phyloP scores from a whole-genome alignment of 2,329 filamentous ascomycete species.

The Colletotrichum sp. region DNA sequence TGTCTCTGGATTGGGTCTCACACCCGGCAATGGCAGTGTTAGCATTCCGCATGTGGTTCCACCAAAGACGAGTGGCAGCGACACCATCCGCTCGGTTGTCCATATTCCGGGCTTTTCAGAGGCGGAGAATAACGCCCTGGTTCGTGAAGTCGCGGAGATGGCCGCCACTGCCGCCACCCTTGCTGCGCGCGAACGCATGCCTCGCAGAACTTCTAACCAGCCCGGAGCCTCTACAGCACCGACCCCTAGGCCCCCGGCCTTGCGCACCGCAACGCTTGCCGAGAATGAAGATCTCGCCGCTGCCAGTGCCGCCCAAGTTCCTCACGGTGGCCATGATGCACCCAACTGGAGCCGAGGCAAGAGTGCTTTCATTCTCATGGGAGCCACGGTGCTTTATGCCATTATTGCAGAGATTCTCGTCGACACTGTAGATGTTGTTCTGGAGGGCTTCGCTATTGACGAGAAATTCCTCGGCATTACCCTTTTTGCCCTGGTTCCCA shows the following conservation, averaged over 20 bases:
- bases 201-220: conserved; percentile 41
- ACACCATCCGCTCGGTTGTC: conserved; percentile 46
- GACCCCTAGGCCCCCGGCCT: conserved; percentile 48
- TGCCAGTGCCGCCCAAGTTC: conserved; percentile 30
- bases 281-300: conserved; percentile 51
- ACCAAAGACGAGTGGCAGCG: conserved; percentile 61
- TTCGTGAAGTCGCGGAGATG: conserved; percentile 90
- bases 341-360: conserved; percentile 96
- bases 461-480: conserved; percentile 98
- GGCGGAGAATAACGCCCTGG: conserved; percentile 80
- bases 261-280: conserved; percentile 41
- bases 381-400: conserved; percentile 91
- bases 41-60: conserved; percentile 77
- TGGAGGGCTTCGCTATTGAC: conserved; percentile 88
- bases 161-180: conserved; percentile 89
- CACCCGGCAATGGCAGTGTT: conserved; percentile 45
- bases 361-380: conserved; percentile 86
- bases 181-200: conserved; percentile 73
- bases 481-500: conserved; percentile 93
- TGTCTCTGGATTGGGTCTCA: conserved; percentile 22
- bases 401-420: conserved; percentile 96
- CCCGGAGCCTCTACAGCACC: conserved; percentile 30
- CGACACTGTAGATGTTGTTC: conserved; percentile 94
- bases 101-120: conserved; percentile 75
- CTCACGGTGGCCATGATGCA: conserved; percentile 87